Evolutionary conservation across 1,284 basidiomycete species (phyloP).

Genomic region (Apiotrichum akiyoshidainum): DNA sequence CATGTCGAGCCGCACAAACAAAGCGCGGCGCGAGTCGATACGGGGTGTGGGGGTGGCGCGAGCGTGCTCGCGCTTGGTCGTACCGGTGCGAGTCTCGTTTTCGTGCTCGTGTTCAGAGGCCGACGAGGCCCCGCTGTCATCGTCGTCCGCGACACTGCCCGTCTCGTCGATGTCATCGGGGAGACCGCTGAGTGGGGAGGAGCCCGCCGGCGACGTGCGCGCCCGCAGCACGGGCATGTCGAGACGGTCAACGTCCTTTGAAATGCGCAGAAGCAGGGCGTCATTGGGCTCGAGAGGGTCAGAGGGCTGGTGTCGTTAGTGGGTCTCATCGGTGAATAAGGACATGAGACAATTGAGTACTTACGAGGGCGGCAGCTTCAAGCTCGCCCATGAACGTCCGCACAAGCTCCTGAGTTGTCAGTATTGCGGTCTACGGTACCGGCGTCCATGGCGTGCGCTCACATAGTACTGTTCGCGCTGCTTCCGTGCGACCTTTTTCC

Average conservation of each 20-base stretch:
- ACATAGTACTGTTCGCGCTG: constrained; percentile 41
- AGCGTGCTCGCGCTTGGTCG: not conserved
- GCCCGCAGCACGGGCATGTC: constrained; percentile 38
- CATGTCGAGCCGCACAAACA: constrained; percentile 14
- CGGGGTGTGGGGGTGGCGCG: constrained; percentile 2
- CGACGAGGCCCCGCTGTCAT: constrained; percentile 13
- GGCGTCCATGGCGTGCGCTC: constrained; percentile 5
- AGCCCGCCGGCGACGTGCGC: constrained; percentile 18
- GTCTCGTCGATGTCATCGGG: not conserved
- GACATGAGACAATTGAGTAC: constrained; percentile 1
- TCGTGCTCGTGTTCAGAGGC: not conserved
- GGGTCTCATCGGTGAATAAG: too few relatives aligned
- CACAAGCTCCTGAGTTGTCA: constrained; percentile 28
- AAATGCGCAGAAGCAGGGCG: constrained; percentile 35
- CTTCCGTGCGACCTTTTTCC: constrained; percentile 28
- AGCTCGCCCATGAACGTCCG: constrained; percentile 33
- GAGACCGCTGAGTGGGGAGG: constrained; percentile 27
- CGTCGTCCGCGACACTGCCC: not conserved
- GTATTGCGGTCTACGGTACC: not conserved
- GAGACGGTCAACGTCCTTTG: constrained; percentile 40
- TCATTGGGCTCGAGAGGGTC: constrained; percentile 32
- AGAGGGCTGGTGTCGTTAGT: constrained; percentile 21
- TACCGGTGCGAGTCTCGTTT: constrained; percentile 6
- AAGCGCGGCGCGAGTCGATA: constrained; percentile 11
- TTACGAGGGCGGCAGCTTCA: constrained; percentile 22